Evolutionary conservation across 768 basidiomycete species (phyloP), one percentile per base, ranked within the genome.

Genomic region (Nidularia sp.): DNA sequence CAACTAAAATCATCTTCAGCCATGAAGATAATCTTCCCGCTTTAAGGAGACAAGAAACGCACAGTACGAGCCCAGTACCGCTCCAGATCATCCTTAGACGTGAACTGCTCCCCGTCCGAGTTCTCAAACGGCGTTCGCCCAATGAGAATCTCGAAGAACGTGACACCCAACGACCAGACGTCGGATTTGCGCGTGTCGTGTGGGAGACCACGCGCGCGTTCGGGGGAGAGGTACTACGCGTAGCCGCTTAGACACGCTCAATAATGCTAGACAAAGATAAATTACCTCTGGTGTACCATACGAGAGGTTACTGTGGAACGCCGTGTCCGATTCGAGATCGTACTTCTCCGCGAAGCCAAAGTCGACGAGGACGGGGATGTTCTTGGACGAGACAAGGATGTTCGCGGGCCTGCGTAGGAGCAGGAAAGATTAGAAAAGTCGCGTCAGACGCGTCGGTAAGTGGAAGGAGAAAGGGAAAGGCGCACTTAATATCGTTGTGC

Each of bases 321-420:
- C 85, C 15, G 81, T 82, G 13, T 73, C 65, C 0, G 84, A 81
- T 1, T 70, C 66, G 42, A 78, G 61, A 56, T 91, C 86, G 63
- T 94, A 94, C 57, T 83, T 83, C 62, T 96, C 90, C 1, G 96
- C 93, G 60, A 98, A 99, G 1, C 97, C 96, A 61, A 97, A 99
- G 68, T 98, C 97, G 35, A 97, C 88, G 3, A 98, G 80, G 2
- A 97, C 88, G 0, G 93, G 92, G 1, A 93, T 72, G 60, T 86
- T 86, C 57, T 85, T 77, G 50, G 72, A 69, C 0, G 90, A 89
- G 45, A 99, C 75, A 2, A 99, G 79, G 58, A 99, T 93, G 62
- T 99, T 99, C 12, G 93, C 91, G 1, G 93, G 93, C 60, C 92
- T 95, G 56, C 6, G 25, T 29, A 29, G 25, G 49, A 34, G 36